A percentile compares a stretch with the other conserved stretches of the same genome.
Evolutionary conservation across 2,329 filamentous ascomycete genomes (phyloP).

Genomic region (Alternaria panax): DNA sequence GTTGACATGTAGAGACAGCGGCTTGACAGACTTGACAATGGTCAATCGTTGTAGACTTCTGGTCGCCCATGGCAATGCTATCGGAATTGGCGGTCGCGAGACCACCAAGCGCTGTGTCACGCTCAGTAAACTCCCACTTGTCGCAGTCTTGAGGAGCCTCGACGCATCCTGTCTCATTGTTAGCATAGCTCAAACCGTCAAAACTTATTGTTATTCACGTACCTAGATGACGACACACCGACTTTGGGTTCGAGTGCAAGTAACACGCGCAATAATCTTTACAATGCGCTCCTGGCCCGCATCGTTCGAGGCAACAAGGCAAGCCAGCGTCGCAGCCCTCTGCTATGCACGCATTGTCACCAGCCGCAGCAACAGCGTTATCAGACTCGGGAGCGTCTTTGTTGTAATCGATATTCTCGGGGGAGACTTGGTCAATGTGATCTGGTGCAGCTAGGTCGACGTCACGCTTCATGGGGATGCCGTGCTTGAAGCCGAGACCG

Average conservation of each 20-base stretch:
- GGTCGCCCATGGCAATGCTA: background rate
- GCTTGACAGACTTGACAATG: background rate
- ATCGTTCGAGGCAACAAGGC: background rate
- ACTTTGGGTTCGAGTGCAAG: background rate
- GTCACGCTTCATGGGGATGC: background rate
- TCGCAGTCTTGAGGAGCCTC: conserved; percentile 2
- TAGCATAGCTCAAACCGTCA: background rate
- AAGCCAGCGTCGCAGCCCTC: background rate
- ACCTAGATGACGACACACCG: background rate
- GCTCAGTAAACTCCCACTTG: background rate
- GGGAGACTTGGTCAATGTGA: background rate
- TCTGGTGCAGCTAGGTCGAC: background rate
- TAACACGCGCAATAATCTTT: background rate
- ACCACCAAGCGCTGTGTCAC: background rate
- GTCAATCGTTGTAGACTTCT: background rate
- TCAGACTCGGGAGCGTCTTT: background rate
- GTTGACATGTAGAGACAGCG: background rate
- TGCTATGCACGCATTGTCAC: background rate
- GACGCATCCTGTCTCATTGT: background rate
- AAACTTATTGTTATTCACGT: background rate
- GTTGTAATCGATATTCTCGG: background rate
- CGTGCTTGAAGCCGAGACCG: background rate
- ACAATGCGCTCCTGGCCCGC: background rate
- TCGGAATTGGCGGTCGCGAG: background rate
- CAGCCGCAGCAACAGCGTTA: background rate